Conservation (phyloP, 331 rosid species). For the Quercus tomentella region DNA sequence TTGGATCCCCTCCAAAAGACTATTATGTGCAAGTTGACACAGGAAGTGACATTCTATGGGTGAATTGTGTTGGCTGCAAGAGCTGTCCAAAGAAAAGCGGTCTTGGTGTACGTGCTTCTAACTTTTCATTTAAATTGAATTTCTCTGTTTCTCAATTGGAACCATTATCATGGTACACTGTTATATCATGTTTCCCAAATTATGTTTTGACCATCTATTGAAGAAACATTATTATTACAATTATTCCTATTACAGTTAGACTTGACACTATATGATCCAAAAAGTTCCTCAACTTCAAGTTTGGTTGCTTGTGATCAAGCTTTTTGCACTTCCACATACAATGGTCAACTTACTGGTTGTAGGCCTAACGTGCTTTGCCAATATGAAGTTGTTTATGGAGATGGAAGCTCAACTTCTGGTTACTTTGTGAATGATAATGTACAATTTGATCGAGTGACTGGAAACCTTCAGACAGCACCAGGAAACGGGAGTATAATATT, state of each 20-base stretch:
- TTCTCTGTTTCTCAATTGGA: not conserved
- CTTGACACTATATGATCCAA: conserved; percentile 53
- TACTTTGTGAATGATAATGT: conserved; percentile 64
- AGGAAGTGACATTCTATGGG: conserved; percentile 94
- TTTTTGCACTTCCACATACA: conserved; percentile 56
- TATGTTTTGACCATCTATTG: not conserved
- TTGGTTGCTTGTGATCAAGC: conserved; percentile 54
- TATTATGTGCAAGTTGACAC: conserved; percentile 91
- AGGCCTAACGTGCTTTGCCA: conserved; percentile 45
- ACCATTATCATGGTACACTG: not conserved
- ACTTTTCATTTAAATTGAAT: not conserved
- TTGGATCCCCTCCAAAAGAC: conserved; percentile 76
- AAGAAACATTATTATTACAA: conserved; percentile 10
- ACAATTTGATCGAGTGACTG: conserved; percentile 43
- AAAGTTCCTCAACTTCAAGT: conserved; percentile 49
- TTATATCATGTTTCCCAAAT: conserved; percentile 12
- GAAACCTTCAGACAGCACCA: conserved; percentile 30
- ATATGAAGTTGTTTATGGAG: conserved; percentile 73
- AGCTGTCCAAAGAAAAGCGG: conserved; percentile 66
- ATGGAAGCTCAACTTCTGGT: conserved; percentile 78
- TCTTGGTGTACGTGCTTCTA: conserved; percentile 56
- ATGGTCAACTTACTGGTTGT: conserved; percentile 57
- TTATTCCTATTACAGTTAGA: conserved; percentile 53
- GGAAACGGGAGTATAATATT: conserved; percentile 47
- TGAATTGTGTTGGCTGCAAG: conserved; percentile 64